Evolutionary conservation across 129 eudicot genomes (phyloP), one percentile per base, ranked within the genome.

Genomic region (Flaveria ramosissima): DNA sequence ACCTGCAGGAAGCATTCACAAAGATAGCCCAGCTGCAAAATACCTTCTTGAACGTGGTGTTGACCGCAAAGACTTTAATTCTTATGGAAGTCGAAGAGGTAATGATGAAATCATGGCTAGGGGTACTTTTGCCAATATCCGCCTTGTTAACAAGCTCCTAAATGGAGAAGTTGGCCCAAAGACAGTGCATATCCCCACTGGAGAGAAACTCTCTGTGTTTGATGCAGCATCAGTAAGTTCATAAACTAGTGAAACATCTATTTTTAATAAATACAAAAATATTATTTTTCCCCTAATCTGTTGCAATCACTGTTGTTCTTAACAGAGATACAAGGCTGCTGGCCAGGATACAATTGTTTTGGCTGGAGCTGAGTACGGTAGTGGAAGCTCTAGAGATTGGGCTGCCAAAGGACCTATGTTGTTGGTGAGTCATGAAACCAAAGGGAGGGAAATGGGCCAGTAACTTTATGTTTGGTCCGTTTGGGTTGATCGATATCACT

Each of bases 401-500:
- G 97, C 96, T 72, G 97, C 98, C 64, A 93, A 93, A 82, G 98
- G 97, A 47, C 97, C 96, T 16, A 90, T 93, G 98, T 83, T 90
- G 56, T 62, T 75, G 97, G 98, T 87, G 73, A 89, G 85, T 80
- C 47, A 50, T 53, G 36, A 73, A 72, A 61, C 19, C 45, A 57
- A 30, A 24, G 1, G 13, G 27, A 6, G 7, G 2, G 10, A 46
- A 61, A 26, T 59, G 26, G 36, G 70, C n/a, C 69, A 30, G 45
- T 63, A 13, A 63, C 19, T 32, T 63, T 27, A 26, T 63, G 69
- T 63, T 26, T 27, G 2, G 30, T 27, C 30, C 30, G 30, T 27
- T 27, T 27, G 30, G 30, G 30, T 27, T 27, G 30, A 27, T 27
- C 30, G 30, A 27, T 27, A 27, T 27, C 30, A 27, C 30, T 27